A percentile compares a stretch with the other conserved stretches of the same genome.
phyloP scores from a whole-genome alignment of 176 grass and related monocot genomes.

The Elymus sibiricus region DNA sequence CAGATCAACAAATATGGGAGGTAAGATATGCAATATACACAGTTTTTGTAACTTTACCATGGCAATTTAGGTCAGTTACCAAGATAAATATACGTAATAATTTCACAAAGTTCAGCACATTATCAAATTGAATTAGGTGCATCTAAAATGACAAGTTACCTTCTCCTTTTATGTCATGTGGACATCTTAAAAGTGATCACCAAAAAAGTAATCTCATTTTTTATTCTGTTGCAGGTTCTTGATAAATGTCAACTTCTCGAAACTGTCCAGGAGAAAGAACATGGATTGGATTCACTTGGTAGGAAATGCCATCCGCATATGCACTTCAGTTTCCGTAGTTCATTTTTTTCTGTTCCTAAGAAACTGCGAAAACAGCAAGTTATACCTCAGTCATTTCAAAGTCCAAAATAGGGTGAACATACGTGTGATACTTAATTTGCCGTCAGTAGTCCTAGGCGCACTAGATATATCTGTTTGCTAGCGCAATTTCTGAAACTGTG shows the following conservation, averaged over 20 bases:
- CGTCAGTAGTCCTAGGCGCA: not conserved
- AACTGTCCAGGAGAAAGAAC: slow-evolving; percentile 76
- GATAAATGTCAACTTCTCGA: slow-evolving; percentile 90
- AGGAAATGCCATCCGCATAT: not conserved
- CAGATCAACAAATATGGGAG: slow-evolving; percentile 85
- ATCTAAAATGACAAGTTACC: not conserved
- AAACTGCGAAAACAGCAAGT: not conserved
- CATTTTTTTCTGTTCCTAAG: not conserved
- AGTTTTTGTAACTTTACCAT: not conserved
- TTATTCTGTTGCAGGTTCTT: slow-evolving; percentile 52
- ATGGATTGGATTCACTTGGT: slow-evolving; percentile 77
- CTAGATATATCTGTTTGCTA: not conserved
- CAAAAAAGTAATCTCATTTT: not conserved
- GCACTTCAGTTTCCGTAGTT: not conserved
- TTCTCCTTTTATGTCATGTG: not conserved
- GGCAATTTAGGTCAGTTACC: not conserved
- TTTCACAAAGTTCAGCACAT: not conserved
- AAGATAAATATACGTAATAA: not conserved
- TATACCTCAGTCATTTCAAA: not conserved
- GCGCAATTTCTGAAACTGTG: not conserved
- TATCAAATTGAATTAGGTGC: not conserved
- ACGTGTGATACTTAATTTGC: not conserved
- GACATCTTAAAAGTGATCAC: not conserved
- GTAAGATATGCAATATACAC: slow-evolving; percentile 30
- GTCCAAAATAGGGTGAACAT: not conserved